A percentile compares a stretch with the other conserved stretches of the same genome.
Evolutionary conservation across 192 early-diverging fungal genomes (phyloP).

Genomic region (Geranomyces variabilis): DNA sequence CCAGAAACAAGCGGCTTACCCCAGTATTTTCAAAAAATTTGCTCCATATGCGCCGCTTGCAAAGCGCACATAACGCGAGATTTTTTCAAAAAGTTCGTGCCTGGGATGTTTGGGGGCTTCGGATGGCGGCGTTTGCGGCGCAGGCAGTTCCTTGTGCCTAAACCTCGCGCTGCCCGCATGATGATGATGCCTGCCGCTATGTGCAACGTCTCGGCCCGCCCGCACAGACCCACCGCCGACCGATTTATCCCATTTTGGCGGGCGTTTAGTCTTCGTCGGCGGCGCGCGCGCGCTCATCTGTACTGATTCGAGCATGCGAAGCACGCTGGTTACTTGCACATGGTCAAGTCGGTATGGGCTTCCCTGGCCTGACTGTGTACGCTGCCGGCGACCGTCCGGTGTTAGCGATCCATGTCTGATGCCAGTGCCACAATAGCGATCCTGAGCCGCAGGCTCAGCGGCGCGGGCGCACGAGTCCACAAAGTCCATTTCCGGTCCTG

Average conservation of each 20-base stretch:
- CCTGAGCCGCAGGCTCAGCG: neutral
- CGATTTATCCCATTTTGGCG: constrained; percentile 19
- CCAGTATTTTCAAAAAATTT: constrained; percentile 44
- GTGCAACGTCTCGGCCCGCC: neutral
- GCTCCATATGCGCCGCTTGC: constrained; percentile 50
- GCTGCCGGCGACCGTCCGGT: constrained; percentile 1
- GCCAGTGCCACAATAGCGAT: neutral
- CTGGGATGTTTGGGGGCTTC: constrained; percentile 3
- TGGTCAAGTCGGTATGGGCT: constrained; percentile 12
- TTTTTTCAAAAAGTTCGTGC: constrained; percentile 31
- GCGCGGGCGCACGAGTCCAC: too few relatives aligned
- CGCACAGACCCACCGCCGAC: neutral
- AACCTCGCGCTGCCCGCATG: neutral
- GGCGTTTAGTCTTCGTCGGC: neutral
- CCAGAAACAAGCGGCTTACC: constrained; percentile 20
- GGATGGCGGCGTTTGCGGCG: neutral
- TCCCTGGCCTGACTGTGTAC: constrained; percentile 20
- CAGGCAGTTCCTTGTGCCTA: neutral
- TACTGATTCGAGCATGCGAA: constrained; percentile 26
- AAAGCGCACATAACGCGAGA: constrained; percentile 52
- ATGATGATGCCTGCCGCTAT: neutral
- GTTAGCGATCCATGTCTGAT: constrained; percentile 17
- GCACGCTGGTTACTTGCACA: constrained; percentile 15
- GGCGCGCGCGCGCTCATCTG: constrained; percentile 5
- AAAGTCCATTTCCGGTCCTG: too few relatives aligned